Conservation (phyloP, 2,329 filamentous ascomycete genomes). For the Sporothrix phasma region DNA sequence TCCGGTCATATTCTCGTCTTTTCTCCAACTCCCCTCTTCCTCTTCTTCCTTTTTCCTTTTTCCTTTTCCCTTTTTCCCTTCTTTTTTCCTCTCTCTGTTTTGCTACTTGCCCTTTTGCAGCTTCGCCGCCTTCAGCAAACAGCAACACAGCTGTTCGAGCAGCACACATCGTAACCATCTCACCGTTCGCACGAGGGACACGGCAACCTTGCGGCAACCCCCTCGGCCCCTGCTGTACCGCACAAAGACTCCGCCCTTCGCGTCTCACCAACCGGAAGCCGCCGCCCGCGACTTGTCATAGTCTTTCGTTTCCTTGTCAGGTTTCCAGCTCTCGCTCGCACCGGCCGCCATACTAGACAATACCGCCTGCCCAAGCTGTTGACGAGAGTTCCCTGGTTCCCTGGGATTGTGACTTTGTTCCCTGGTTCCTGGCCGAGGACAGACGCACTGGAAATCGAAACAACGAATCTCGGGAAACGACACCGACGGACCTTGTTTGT, state of each 20-base stretch:
- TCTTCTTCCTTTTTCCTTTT: neutral
- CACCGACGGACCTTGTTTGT: neutral
- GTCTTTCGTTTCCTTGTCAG: neutral
- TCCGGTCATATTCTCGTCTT: neutral
- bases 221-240: neutral
- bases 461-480: neutral
- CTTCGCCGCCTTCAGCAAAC: neutral
- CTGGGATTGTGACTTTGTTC: neutral
- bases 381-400: no score
- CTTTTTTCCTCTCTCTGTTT: neutral
- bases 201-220: neutral
- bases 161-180: neutral
- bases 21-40: no score
- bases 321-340: neutral
- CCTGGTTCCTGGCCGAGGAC: neutral
- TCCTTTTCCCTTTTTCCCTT: neutral
- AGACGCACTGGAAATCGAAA: neutral
- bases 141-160: neutral
- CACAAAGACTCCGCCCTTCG: neutral
- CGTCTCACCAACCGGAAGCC: constrained; percentile 3
- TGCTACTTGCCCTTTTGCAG: neutral
- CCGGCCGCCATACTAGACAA: neutral
- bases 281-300: neutral
- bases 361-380: no score
- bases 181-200: neutral